Evolutionary conservation across 176 grass and related monocot species (phyloP), one percentile per base, ranked within the genome.

Genomic region (Lolium perenne): DNA sequence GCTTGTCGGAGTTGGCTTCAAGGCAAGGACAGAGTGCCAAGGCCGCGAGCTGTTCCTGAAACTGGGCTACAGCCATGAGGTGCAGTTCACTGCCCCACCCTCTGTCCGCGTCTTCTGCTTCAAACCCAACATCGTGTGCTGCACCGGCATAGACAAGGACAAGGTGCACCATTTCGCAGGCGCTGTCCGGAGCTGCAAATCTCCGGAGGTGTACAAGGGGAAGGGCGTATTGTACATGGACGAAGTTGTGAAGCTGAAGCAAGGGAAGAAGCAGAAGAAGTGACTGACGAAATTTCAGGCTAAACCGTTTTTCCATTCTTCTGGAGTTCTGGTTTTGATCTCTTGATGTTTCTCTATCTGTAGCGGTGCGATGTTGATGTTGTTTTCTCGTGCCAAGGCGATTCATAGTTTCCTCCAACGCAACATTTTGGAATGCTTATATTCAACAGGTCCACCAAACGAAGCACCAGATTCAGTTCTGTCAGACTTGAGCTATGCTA

Each of bases 201-300:
- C 94, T 40, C 91, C 94, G 4, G 94, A 96, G 80, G 85, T 96
- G 71, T 96, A 96, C 86, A 93, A 96, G 60, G 94, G 94, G 16
- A 96, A 96, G 76, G 89, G 89, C 4, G 78, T 96, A 78, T 7
- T 81, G 14, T 96, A 96, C 87, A 77, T 96, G 7, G 91, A 91
- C 17, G 94, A 96, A 83, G 82, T 91, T 58, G 59, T 93, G 38
- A 93, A 91, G 89, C 77, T 60, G 72, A 96, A 93, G 80, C 87
- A 63, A 21, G 91, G 94, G 38, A 95, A 89, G 84, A 93, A 88
- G 73, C 88, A 90, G 73, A 90, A 88, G 25, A 91, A 95, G 78
- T 89, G 84, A 90, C n/a, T 17, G 6, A 15, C 50, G 45, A 3
- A 51, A 74, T 35, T 35, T 35, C 46, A 29, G 2, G 8, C 26